Conservation (phyloP, 2,329 filamentous ascomycete genomes). For the Epichloe bromicola region DNA sequence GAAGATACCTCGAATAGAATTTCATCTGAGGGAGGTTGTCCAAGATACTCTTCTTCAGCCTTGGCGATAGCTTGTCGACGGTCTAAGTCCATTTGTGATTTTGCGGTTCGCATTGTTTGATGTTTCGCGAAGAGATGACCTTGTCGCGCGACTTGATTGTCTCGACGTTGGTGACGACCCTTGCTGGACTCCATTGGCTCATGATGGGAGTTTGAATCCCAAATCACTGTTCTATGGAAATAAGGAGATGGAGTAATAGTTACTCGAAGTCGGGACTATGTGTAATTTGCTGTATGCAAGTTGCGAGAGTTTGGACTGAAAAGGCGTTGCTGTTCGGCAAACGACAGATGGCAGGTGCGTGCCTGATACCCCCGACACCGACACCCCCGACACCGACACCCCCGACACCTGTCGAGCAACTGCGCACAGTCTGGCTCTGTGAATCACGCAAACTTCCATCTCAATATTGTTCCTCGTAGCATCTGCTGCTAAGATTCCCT, state of each 20-base stretch:
- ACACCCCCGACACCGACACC: not conserved
- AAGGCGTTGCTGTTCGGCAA: not conserved
- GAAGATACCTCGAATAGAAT: constrained; percentile 14
- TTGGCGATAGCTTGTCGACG: constrained; percentile 9
- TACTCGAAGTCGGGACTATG: not conserved
- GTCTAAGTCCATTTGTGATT: constrained; percentile 11
- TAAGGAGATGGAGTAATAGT: not conserved
- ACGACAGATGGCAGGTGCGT: not conserved
- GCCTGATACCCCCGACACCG: not conserved
- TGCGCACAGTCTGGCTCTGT: not conserved
- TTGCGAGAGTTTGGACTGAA: not conserved
- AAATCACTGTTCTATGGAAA: not conserved
- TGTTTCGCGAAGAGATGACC: not conserved
- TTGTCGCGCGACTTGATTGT: not conserved
- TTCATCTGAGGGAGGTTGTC: constrained; percentile 11
- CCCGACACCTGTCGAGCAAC: not conserved
- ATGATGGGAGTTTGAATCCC: not conserved
- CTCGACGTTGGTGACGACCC: not conserved
- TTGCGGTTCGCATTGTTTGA: constrained; percentile 10
- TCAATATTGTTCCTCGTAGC: no score
- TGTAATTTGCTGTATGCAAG: not conserved
- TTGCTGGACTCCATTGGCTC: not conserved
- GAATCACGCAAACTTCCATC: not conserved
- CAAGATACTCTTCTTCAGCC: constrained; percentile 13
- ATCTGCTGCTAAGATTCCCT: no score